Evolutionary conservation across 305 asterid species (phyloP), one percentile per base, ranked within the genome.

Genomic region (Plantago coronopus): DNA sequence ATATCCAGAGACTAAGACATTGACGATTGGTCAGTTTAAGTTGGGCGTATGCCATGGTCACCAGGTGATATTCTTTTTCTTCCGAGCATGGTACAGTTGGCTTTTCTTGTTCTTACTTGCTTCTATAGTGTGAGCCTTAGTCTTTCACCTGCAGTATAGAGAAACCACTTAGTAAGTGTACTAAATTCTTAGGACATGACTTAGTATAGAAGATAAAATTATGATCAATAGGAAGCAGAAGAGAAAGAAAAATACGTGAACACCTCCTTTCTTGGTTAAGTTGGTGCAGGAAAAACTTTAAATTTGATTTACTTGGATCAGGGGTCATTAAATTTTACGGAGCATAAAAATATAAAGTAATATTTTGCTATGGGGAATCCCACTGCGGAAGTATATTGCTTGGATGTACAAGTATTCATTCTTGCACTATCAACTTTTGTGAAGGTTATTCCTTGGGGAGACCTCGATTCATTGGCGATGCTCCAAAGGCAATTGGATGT

Each of bases 401-500:
- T n/a, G 31, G 51, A 29, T 43, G 44, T 31, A 7, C 19, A 46
- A 8, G 25, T 57, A 19, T 31, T 68, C 4, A 48, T 57, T 43
- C 58, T 50, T 56, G 17, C 21, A 23, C n/a, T 48, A 40, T 48
- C 23, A 31, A 62, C 37, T 64, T 61, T 48, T 61, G 19, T 68
- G 62, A 76, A 91, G 99, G 97, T 93, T 54, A 79, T 93, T 78
- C 99, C 99, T 45, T 93, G 97, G 94, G 98, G 99, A 44, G 99
- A 93, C 71, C 83, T 93, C 31, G 99, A 93, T 71, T 93, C 99
- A 0, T 69, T 93, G 61, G 99, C 99, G 70, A 89, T 89, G 97
- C 87, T 93, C 59, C 97, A 89, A 77, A 83, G 99, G 72, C 99
- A 93, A 81, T 81, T 93, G 48, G 97, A 89, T n/a, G 97, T 93